These are phyloP conservation scores for Fusarium nisikadoi DNA, from an alignment of 2,329 filamentous ascomycete species.

Conservation along the genomic window DNA sequence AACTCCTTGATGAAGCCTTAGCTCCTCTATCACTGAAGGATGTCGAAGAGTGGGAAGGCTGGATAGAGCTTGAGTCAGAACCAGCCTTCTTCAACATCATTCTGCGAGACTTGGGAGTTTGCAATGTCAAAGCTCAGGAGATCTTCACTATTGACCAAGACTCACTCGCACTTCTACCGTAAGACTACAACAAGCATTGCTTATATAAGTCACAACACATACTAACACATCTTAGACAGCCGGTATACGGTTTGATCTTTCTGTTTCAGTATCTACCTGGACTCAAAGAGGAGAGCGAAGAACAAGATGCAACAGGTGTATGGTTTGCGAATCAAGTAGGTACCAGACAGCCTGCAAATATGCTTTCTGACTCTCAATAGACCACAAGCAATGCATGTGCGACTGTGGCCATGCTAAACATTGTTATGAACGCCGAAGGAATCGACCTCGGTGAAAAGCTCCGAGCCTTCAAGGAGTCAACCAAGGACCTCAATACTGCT, in stretches of 20 bases:
- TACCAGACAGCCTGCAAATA: neutral
- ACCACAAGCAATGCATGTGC: slow-evolving; percentile 88
- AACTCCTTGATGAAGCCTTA: slow-evolving; percentile 60
- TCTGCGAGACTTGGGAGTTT: slow-evolving; percentile 80
- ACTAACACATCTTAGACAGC: slow-evolving; percentile 62
- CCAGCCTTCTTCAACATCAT: slow-evolving; percentile 90
- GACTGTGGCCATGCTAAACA: slow-evolving; percentile 92
- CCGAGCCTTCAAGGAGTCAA: slow-evolving; percentile 77
- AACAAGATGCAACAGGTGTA: slow-evolving; percentile 67
- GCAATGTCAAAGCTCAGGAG: slow-evolving; percentile 79
- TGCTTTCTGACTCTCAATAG: slow-evolving; percentile 53
- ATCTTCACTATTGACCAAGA: slow-evolving; percentile 77
- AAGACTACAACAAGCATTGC: slow-evolving; percentile 35
- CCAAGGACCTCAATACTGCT: slow-evolving; percentile 73
- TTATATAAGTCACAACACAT: neutral
- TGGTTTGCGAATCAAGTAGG: slow-evolving; percentile 95
- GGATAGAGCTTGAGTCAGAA: slow-evolving; percentile 89
- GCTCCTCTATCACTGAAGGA: slow-evolving; percentile 62
- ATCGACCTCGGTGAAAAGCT: slow-evolving; percentile 78
- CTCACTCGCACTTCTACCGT: slow-evolving; percentile 72
- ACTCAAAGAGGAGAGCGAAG: slow-evolving; percentile 61
- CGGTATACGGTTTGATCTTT: slow-evolving; percentile 88
- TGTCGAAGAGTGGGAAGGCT: slow-evolving; percentile 73
- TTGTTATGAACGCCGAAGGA: slow-evolving; percentile 82
- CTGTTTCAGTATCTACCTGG: slow-evolving; percentile 77